Percentiles rank a stretch among this genome's conserved stretches.
These are phyloP conservation scores for Stemphylium lycopersici DNA, from an alignment of 2,329 filamentous ascomycete species.

Conservation along the genomic window DNA sequence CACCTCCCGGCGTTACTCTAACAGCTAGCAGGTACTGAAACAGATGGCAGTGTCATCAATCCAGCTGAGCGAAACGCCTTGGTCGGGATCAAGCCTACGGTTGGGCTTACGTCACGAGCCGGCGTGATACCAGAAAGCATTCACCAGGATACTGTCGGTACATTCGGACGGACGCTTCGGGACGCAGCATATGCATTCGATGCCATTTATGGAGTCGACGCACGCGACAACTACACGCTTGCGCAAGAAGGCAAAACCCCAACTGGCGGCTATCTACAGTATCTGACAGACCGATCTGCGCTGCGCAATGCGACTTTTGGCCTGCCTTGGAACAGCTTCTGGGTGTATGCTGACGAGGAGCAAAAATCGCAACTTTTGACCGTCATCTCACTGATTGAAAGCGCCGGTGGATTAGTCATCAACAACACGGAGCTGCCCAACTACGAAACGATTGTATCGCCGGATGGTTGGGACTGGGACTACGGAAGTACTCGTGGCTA, in stretches of 20 bases:
- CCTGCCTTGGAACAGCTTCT: conserved; percentile 74
- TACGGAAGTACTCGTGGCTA: conserved; percentile 66
- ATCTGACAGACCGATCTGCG: conserved; percentile 59
- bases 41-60: conserved; percentile 70
- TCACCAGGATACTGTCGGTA: conserved; percentile 73
- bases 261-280: conserved; percentile 62
- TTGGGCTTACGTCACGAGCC: conserved; percentile 70
- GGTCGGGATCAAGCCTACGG: conserved; percentile 77
- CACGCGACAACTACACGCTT: conserved; percentile 69
- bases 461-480: conserved; percentile 76
- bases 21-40: conserved; percentile 62
- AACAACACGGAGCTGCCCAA: conserved; percentile 73
- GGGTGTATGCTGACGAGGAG: conserved; percentile 64
- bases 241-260: conserved; percentile 64
- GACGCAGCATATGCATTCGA: conserved; percentile 72
- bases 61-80: conserved; percentile 72
- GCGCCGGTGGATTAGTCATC: conserved; percentile 69
- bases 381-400: conserved; percentile 60
- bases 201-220: conserved; percentile 69
- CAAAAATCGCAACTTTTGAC: conserved; percentile 61
- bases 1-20: not conserved
- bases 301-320: conserved; percentile 70
- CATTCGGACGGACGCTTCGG: conserved; percentile 70
- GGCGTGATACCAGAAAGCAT: conserved; percentile 66
- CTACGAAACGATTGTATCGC: conserved; percentile 66